Evolutionary conservation across 441 rosid species (phyloP).

Genomic region (Euphorbia neoarborescens): DNA sequence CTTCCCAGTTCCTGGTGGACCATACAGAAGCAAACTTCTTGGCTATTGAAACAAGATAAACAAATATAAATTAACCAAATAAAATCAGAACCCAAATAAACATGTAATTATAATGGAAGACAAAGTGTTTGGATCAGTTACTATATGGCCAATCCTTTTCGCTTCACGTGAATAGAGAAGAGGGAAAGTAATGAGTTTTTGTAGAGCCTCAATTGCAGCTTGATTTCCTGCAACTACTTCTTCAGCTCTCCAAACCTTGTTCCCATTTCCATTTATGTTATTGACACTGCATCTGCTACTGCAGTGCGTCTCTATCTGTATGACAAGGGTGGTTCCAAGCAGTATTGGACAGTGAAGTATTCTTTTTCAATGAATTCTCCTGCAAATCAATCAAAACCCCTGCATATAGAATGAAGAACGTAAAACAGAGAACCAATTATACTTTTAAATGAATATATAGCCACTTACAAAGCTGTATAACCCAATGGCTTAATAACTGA

Average conservation of each 20-base stretch:
- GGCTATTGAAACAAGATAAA: constrained; percentile 51
- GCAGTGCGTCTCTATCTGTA: constrained; percentile 15
- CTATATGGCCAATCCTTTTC: constrained; percentile 69
- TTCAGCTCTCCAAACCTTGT: constrained; percentile 52
- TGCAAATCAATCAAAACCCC: constrained; percentile 19
- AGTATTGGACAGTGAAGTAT: constrained; percentile 45
- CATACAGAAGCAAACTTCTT: constrained; percentile 67
- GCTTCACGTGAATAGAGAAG: constrained; percentile 61
- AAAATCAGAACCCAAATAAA: not conserved
- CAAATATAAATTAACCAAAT: not conserved
- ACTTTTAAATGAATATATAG: not conserved
- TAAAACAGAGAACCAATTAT: too few species aligned
- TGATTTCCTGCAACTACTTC: constrained; percentile 64
- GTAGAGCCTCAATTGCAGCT: constrained; percentile 65
- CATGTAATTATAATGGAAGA: not conserved
- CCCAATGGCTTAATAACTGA: not conserved
- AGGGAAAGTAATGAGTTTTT: constrained; percentile 72
- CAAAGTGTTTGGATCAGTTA: constrained; percentile 8
- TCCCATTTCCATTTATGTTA: not conserved
- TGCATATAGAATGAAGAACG: too few species aligned
- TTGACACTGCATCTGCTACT: constrained; percentile 18
- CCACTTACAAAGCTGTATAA: not conserved
- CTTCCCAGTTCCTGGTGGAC: constrained; percentile 89
- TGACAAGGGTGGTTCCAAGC: constrained; percentile 25
- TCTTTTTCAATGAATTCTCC: constrained; percentile 63